Evolutionary conservation across 805 yeast genomes (phyloP), one percentile per base, ranked within the genome.

Genomic region (Torulaspora maleeae): DNA sequence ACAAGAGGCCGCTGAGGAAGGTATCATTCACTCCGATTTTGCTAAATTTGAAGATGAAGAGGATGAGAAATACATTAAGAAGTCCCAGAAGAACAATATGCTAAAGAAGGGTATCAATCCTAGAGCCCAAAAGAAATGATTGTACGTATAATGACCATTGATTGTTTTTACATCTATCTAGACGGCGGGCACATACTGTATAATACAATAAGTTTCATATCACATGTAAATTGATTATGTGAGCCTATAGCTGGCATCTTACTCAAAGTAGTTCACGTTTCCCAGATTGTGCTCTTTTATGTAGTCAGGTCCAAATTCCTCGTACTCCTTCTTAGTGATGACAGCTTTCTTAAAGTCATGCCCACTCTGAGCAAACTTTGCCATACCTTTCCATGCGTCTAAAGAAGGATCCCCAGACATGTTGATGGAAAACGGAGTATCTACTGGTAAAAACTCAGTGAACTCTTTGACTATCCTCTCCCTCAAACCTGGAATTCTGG

Each of bases 361-460:
- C 1, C 66, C 73, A 17, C 75, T 71, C 2, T 56, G 55, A 5
- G 90, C 71, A 86, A 95, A 86, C 56, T 77, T 76, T 10, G 86
- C 81, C 95, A 93, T 89, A 24, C 99, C 99, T 57, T 73, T 82
- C 98, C 99, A 93, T 1, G 97, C 79, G 64, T 91, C 99, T 25
- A 77, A 58, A 1, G 77, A 54, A 1, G 96, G 91, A 61, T 86
- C 80, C 2, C 64, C 52, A 0, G 96, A 93, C 13, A 67, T 59
- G 44, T 83, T 69, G 1, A 90, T 83, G 4, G 72, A 67, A 28
- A 90, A 66, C 0, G 78, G 75, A 0, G 84, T 68, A 1, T 78
- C 83, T 1, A 73, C 74, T 0, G 98, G 98, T 42, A 93, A 68
- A 48, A 84, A 77, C 7, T 78, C 68, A 11, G 78, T 77, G 48